Conservation (phyloP, 1,139 yeast genomes). For the Hemisphaericaspora subhashii region DNA sequence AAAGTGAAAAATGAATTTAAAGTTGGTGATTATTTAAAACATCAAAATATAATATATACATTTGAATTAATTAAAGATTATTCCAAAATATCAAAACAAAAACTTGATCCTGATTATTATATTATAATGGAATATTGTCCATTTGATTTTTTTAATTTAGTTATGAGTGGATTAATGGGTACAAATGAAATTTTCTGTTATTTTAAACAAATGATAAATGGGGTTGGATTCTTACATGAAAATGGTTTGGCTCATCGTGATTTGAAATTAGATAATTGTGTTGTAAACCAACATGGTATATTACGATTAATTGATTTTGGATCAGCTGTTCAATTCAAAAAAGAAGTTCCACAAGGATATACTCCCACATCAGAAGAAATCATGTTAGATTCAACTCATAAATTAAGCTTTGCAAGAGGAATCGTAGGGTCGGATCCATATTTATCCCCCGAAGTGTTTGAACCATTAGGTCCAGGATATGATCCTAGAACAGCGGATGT, state of each 20-base stretch:
- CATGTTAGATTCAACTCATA: slow-evolving; percentile 22
- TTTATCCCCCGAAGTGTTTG: slow-evolving; percentile 73
- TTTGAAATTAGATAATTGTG: slow-evolving; percentile 75
- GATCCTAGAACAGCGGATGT: slow-evolving; percentile 75
- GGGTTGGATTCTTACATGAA: slow-evolving; percentile 60
- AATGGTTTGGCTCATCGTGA: slow-evolving; percentile 78
- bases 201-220: slow-evolving; percentile 63
- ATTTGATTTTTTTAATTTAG: slow-evolving; percentile 73
- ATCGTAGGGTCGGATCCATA: slow-evolving; percentile 83
- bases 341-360: slow-evolving; percentile 29
- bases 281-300: slow-evolving; percentile 59
- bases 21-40: slow-evolving; percentile 60
- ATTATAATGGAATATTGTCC: slow-evolving; percentile 78
- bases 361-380: slow-evolving; percentile 25
- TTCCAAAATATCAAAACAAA: slow-evolving; percentile 24
- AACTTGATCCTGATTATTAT: slow-evolving; percentile 42
- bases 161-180: slow-evolving; percentile 69
- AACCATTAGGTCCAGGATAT: slow-evolving; percentile 44
- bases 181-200: slow-evolving; percentile 63
- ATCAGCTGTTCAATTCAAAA: slow-evolving; percentile 64
- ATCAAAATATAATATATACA: slow-evolving; percentile 65
- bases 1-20: slow-evolving; percentile 69
- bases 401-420: slow-evolving; percentile 53
- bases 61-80: slow-evolving; percentile 54
- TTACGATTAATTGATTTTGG: slow-evolving; percentile 78